A percentile compares a stretch with the other conserved stretches of the same genome.
These are phyloP conservation scores for Harringtonia lauricola DNA, from an alignment of 2,329 filamentous ascomycete species.

Conservation along the genomic window DNA sequence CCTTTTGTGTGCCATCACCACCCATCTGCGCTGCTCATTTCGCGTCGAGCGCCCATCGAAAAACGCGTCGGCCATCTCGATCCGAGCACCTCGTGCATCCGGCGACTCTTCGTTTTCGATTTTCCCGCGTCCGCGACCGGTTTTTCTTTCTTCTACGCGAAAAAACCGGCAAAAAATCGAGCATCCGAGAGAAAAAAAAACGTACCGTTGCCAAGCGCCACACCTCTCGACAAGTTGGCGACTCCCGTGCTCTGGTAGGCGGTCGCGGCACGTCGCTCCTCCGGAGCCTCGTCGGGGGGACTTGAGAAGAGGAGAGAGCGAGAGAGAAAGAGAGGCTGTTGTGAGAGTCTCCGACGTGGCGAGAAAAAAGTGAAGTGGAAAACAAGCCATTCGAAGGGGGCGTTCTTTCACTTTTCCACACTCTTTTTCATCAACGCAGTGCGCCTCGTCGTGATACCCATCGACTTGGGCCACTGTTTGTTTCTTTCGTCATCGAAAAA, in stretches of 20 bases:
- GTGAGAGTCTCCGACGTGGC: too few relatives aligned
- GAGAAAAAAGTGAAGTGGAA: too few relatives aligned
- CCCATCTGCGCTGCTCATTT: constrained; percentile 8
- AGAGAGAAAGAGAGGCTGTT: neutral
- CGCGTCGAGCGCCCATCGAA: constrained; percentile 29
- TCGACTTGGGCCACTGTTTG: neutral
- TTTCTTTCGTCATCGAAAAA: neutral
- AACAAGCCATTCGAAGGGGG: neutral
- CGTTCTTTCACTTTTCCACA: neutral
- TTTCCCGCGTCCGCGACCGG: neutral
- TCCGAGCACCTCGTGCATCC: neutral
- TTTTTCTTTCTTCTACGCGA: neutral
- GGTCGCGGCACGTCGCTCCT: constrained; percentile 20
- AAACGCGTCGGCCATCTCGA: constrained; percentile 42
- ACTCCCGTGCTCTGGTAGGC: constrained; percentile 22
- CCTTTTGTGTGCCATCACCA: constrained; percentile 22
- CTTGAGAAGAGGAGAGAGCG: neutral
- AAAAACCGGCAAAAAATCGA: neutral
- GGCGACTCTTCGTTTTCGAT: constrained; percentile 1
- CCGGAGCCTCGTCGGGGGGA: constrained; percentile 23
- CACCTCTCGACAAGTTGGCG: constrained; percentile 26
- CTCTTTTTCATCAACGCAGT: neutral
- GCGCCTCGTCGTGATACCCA: neutral
- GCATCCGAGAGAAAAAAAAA: too few relatives aligned
- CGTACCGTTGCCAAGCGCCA: neutral